Conservation (phyloP, 148 eudicot genomes). For the Persicaria tinctoria region DNA sequence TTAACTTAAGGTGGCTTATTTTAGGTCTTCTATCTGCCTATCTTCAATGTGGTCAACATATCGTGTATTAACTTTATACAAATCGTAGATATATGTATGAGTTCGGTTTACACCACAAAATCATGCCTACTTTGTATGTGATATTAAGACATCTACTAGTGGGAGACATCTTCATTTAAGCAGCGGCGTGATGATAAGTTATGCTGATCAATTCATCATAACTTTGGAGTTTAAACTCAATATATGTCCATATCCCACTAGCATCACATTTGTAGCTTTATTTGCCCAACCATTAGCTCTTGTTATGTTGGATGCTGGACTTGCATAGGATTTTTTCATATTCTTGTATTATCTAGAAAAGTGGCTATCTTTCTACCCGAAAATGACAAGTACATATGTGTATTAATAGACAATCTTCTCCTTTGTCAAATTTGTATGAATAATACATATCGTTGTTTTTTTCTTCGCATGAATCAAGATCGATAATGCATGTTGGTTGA, state of each 20-base stretch:
- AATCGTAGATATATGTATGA: neutral
- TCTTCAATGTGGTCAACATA: neutral
- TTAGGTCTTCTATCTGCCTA: neutral
- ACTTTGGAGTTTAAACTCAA: neutral
- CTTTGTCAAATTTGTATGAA: too few species aligned
- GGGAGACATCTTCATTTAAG: neutral
- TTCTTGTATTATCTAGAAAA: too few species aligned
- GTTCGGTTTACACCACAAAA: neutral
- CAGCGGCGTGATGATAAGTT: too few species aligned
- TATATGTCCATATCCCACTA: neutral
- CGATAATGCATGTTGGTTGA: too few species aligned
- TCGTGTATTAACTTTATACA: neutral
- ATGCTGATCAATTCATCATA: too few species aligned
- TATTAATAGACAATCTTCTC: too few species aligned
- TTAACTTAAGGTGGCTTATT: neutral
- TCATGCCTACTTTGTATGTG: neutral
- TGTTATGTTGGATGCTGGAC: constrained; percentile 1
- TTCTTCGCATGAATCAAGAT: too few species aligned
- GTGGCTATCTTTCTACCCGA: too few species aligned
- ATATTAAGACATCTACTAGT: neutral
- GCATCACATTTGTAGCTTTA: neutral
- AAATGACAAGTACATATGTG: too few species aligned
- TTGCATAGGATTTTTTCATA: neutral
- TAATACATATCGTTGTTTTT: too few species aligned
- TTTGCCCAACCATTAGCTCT: neutral